Evolutionary conservation across 768 basidiomycete species (phyloP), one percentile per base, ranked within the genome.

Genomic region (Amanita muscaria): DNA sequence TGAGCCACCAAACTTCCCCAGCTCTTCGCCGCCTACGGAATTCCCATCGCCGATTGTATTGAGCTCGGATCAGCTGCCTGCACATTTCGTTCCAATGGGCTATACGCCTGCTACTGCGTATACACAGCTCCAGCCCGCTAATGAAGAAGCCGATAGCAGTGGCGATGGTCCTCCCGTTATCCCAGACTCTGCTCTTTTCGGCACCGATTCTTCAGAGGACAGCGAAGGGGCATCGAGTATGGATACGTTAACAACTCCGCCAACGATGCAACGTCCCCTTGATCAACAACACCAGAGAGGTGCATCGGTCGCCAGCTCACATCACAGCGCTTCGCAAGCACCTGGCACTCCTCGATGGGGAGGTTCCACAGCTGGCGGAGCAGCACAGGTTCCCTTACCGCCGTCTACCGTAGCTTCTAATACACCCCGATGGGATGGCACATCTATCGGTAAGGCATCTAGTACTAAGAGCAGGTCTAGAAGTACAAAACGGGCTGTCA

Each of bases 191-290:
- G 29, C 44, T 9, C 27, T 46, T 22, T 46, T 46, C 16, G 34
- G 35, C 18, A 46, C 37, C 12, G 44, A 46, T 31, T 46, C 44
- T 23, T 29, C 27, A 29, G 44, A 46, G 4, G 44, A 38, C 27
- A 46, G 44, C 27, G 44, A 46, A 39, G 36, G 27, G 12, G 42
- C 42, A 14, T 34, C 42, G 22, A 56, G 59, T 23, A 50, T 49
- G 11, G 59, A 58, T 16, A 57, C 62, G 4, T 51, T 66, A 30
- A 63, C 62, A 5, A 64, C 64, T 8, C 62, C 62, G 3, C 59
- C 54, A 5, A 57, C 51, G n/a, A 23, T 33, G 4, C 36, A 35
- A n/a, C 36, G 44, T 19, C 29, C 19, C 3, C 24, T 44, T 18
- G 43, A 29, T 29, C 25, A 27, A 16, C 23, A 35, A 11, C 14